Percentiles rank a stretch among this genome's conserved stretches.
These are phyloP conservation scores for Calamus simplicifolius DNA, from an alignment of 176 grass and related monocot genomes.

Conservation along the genomic window DNA sequence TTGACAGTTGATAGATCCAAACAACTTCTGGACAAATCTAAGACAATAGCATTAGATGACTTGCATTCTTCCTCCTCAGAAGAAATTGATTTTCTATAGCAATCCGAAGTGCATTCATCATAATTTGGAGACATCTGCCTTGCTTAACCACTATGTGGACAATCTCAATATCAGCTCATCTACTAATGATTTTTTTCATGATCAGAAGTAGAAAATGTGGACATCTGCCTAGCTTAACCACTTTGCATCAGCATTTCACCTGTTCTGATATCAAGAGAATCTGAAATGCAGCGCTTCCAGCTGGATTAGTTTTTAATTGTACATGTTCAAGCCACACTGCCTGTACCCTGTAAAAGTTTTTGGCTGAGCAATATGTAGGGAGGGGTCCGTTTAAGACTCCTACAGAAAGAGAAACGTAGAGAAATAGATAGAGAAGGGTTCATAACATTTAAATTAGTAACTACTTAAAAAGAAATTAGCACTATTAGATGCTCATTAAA, in stretches of 20 bases:
- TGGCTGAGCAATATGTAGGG: too few relatives aligned
- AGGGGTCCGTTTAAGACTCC: too few relatives aligned
- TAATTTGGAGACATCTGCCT: constrained; percentile 33
- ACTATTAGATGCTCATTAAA: too few relatives aligned
- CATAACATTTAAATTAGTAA: too few relatives aligned
- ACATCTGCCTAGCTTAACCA: too few relatives aligned
- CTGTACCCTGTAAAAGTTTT: too few relatives aligned
- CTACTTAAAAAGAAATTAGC: too few relatives aligned
- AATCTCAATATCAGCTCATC: not conserved
- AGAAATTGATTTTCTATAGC: constrained; percentile 23
- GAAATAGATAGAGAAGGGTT: too few relatives aligned
- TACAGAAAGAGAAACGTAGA: too few relatives aligned
- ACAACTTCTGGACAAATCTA: constrained; percentile 21
- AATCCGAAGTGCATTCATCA: constrained; percentile 15
- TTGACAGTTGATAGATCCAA: constrained; percentile 8
- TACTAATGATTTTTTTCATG: constrained; percentile 4
- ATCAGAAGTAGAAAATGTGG: too few relatives aligned
- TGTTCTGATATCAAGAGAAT: not conserved
- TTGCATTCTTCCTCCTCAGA: constrained; percentile 27
- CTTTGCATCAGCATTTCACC: too few relatives aligned
- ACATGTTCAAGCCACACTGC: not conserved
- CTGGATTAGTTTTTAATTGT: not conserved
- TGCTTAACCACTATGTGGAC: constrained; percentile 9
- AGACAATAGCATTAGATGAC: constrained; percentile 11
- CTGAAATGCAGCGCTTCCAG: not conserved